These are phyloP conservation scores for Sphagnum contortum DNA, from an alignment of 225 moss, liverwort and hornwort species.

Conservation along the genomic window DNA sequence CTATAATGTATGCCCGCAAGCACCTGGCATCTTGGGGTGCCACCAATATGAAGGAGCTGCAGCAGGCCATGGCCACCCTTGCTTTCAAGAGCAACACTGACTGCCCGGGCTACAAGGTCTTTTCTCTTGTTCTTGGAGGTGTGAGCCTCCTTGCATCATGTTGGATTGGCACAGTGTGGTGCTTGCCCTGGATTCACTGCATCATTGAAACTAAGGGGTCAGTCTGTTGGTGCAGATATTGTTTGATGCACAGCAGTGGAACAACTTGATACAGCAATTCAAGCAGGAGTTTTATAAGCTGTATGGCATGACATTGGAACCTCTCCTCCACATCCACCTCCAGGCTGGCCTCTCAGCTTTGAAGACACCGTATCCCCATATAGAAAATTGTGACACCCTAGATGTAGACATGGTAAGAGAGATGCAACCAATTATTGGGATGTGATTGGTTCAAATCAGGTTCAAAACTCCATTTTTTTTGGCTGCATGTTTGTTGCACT, in stretches of 20 bases:
- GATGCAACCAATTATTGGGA: too few relatives aligned
- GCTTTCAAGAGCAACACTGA: constrained; percentile 99
- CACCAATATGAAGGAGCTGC: constrained; percentile 98
- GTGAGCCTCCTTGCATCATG: too few relatives aligned
- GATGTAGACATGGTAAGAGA: too few relatives aligned
- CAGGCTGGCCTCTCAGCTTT: constrained; percentile 98
- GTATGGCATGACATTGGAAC: constrained; percentile 98
- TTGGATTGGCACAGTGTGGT: too few relatives aligned
- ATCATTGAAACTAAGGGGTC: too few relatives aligned
- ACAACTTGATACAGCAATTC: constrained; percentile 87
- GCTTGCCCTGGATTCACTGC: too few relatives aligned
- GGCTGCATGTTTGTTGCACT: too few relatives aligned
- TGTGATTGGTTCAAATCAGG: too few relatives aligned
- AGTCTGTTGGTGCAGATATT: constrained; percentile 51
- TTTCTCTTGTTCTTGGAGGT: constrained; percentile 3
- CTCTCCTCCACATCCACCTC: constrained; percentile 90
- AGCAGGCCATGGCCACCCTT: constrained; percentile 99
- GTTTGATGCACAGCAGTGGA: constrained; percentile 96
- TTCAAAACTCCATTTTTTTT: too few relatives aligned
- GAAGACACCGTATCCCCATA: constrained; percentile 75
- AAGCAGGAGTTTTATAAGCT: constrained; percentile 98
- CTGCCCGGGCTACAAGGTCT: constrained; percentile 93
- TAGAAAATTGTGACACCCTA: too few relatives aligned
- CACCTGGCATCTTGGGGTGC: constrained; percentile 85
- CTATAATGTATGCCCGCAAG: constrained; percentile 95